Base-by-base conservation (phyloP, 345 rosid species). In the Arabis alpina region DNA sequence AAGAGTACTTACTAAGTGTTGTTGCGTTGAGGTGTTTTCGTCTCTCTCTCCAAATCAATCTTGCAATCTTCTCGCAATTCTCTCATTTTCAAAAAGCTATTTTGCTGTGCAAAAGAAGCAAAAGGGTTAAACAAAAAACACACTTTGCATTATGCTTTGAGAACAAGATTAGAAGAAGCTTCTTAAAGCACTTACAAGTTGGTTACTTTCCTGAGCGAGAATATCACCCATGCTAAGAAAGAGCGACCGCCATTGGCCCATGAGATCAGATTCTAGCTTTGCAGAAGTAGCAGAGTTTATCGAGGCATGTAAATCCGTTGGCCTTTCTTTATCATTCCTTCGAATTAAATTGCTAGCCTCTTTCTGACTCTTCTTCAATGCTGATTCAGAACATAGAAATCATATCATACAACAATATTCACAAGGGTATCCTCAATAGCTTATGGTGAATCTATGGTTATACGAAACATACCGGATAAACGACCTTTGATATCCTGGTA, bases 401-500 rank as follows among this genome's bases (percentile, higher is more conserved):
- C 23, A 45, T 4, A 43, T 24, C 57, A 34, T 44, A 15, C 34
- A n/a, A 39, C 44, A 54, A 63, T 14, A 19, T 16, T 42, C 60
- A 71, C 15, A 51, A 13, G 8, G 14, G 32, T 16, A 27, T 4
- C 14, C 2, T 27, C 19, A 58, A 11, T 6, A 45, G 42, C 49
- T 8, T 47, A 34, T n/a, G 30, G 68, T 0, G 1, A 50, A 37
- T 41, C 32, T 24, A 5, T 44, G 28, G 37, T 10, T 40, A 15
- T 25, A 6, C 24, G 11, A 51, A 52, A 58, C 79, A 66, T 80
- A 91, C 97, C 96, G 16, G 85, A 53, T 62, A 89, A 65, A 67
- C 94, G 87, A 64, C 92, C 97, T 77, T 86, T 91, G 71, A 83
- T 78, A 68, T 93, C 97, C 83, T 91, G 97, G 72, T 87, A 91